A percentile compares a stretch with the other conserved stretches of the same genome.
Evolutionary conservation across 2,329 filamentous ascomycete species (phyloP).

Genomic region (Hymenoscyphus occultus): DNA sequence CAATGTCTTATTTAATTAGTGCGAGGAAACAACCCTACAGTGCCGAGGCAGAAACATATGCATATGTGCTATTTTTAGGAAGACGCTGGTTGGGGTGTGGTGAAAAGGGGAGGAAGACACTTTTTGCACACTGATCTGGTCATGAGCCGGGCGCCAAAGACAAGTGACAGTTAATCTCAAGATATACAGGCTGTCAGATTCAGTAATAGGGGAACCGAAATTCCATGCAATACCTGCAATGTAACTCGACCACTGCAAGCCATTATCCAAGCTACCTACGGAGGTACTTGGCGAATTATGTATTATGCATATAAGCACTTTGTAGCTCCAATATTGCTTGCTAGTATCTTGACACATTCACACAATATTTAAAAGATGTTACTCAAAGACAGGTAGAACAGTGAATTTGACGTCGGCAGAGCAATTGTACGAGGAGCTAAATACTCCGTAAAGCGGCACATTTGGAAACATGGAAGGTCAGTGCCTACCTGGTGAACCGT

Average conservation of each 20-base stretch:
- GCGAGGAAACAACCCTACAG: not conserved
- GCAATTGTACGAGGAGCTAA: no score
- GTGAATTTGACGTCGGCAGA: no score
- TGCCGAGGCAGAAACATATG: not conserved
- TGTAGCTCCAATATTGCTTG: no score
- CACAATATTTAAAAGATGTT: no score
- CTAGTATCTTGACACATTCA: no score
- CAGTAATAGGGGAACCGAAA: constrained; percentile 2
- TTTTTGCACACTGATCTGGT: not conserved
- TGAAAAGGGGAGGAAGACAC: not conserved
- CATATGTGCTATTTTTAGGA: constrained; percentile 2
- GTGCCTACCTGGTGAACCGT: no score
- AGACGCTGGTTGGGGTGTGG: not conserved
- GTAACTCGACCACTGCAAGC: constrained; percentile 6
- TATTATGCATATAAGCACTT: no score
- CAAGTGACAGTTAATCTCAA: not conserved
- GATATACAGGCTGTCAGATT: not conserved
- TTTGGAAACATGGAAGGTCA: no score
- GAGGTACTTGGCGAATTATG: no score
- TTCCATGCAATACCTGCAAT: not conserved
- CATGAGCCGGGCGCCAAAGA: not conserved
- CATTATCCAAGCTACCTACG: constrained; percentile 2
- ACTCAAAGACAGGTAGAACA: no score
- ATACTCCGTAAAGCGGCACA: no score
- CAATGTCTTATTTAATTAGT: not conserved